A percentile compares a stretch with the other conserved stretches of the same genome.
These are phyloP conservation scores for Paulownia fortunei DNA, from an alignment of 257 asterid species.

Conservation along the genomic window DNA sequence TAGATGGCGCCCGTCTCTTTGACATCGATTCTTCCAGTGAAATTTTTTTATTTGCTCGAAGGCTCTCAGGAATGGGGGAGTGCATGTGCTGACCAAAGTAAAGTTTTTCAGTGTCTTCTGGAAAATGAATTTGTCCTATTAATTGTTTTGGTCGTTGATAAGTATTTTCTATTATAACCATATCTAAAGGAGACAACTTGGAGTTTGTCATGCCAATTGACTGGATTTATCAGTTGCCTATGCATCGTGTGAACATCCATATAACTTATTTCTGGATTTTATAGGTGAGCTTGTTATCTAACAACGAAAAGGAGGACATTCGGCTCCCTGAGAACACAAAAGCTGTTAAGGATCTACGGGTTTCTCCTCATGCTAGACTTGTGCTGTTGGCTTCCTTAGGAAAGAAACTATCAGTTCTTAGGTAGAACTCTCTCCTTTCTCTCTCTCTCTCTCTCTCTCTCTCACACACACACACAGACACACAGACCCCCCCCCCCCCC, in stretches of 20 bases:
- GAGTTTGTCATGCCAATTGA: conserved; percentile 11
- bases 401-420: conserved; percentile 75
- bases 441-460: conserved; percentile 19
- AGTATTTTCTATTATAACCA: not conserved
- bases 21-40: conserved; percentile 68
- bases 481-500: too few relatives aligned
- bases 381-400: conserved; percentile 88
- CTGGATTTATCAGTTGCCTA: too few relatives aligned
- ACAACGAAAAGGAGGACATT: conserved; percentile 70
- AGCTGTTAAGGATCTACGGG: conserved; percentile 75
- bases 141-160: conserved; percentile 13
- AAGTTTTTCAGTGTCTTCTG: conserved; percentile 33
- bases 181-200: not conserved
- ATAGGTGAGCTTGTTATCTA: conserved; percentile 73
- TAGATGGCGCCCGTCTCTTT: conserved; percentile 86
- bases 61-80: conserved; percentile 73
- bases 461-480: not conserved
- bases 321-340: conserved; percentile 63
- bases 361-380: conserved; percentile 78
- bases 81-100: conserved; percentile 85
- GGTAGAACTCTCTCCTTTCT: conserved; percentile 56
- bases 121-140: conserved; percentile 21
- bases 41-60: conserved; percentile 64
- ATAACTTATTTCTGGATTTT: conserved; percentile 25
- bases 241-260: too few relatives aligned